A percentile compares a stretch with the other conserved stretches of the same genome.
Evolutionary conservation across 345 rosid genomes (phyloP).

Genomic region (Cardamine occulta): DNA sequence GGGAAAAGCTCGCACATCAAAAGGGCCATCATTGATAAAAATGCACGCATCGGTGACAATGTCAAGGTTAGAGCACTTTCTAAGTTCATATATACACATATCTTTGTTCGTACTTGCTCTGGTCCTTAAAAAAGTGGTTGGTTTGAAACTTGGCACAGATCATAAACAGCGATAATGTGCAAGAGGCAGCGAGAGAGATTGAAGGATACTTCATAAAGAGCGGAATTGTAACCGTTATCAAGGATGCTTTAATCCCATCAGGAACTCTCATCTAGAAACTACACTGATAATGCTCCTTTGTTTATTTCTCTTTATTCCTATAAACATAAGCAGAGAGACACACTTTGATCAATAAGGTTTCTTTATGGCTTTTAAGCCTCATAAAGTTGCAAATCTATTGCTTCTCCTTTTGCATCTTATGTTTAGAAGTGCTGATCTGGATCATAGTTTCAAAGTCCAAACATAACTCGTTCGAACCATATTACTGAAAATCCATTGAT

Average conservation of each 20-base stretch:
- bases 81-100: background rate
- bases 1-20: slow-evolving; percentile 83
- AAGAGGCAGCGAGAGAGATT: slow-evolving; percentile 92
- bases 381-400: background rate
- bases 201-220: slow-evolving; percentile 97
- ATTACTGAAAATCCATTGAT: background rate
- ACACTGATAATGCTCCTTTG: slow-evolving; percentile 1
- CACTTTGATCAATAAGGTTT: slow-evolving; percentile 17
- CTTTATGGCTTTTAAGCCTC: background rate
- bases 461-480: background rate
- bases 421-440: background rate
- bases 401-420: background rate
- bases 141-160: slow-evolving; percentile 52
- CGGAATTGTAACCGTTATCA: slow-evolving; percentile 90
- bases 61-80: slow-evolving; percentile 61
- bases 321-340: slow-evolving; percentile 18
- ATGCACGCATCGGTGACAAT: slow-evolving; percentile 83
- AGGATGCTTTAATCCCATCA: slow-evolving; percentile 88
- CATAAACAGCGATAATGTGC: slow-evolving; percentile 74
- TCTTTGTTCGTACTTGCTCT: background rate
- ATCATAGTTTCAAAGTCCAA: background rate
- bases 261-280: slow-evolving; percentile 65
- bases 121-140: background rate
- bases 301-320: background rate
- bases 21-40: slow-evolving; percentile 93